Conservation (phyloP, 2,329 filamentous ascomycete species). For the Ramularia endophylla region DNA sequence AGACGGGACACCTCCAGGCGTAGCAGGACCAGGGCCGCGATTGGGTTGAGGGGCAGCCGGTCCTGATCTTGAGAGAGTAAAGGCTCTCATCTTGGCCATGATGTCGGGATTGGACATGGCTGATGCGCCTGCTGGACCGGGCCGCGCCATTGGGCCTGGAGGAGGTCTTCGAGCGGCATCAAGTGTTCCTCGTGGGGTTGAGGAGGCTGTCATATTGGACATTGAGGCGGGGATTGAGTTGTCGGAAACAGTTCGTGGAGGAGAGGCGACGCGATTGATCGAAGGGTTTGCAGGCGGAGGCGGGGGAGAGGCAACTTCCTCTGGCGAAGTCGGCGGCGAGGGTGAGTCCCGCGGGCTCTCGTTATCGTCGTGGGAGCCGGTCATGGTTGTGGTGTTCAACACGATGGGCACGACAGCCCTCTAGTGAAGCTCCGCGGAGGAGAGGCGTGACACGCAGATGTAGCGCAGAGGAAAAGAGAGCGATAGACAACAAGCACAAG, state of each 20-base stretch:
- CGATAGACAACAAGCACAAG: too few species aligned
- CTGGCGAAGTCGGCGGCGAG: slow-evolving; percentile 25
- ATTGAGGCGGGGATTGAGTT: slow-evolving; percentile 35
- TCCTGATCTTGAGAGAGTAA: slow-evolving; percentile 60
- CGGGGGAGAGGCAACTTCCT: slow-evolving; percentile 15
- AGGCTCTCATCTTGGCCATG: slow-evolving; percentile 63
- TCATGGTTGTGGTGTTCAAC: slow-evolving; percentile 8
- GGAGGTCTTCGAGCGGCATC: slow-evolving; percentile 58
- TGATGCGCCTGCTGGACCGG: slow-evolving; percentile 38
- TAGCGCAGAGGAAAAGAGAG: too few species aligned
- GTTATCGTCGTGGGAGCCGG: slow-evolving; percentile 10
- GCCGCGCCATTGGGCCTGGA: slow-evolving; percentile 34
- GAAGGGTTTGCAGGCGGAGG: slow-evolving; percentile 12
- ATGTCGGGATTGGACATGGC: slow-evolving; percentile 50
- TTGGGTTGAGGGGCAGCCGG: slow-evolving; percentile 31
- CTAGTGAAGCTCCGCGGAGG: too few species aligned
- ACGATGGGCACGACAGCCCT: too few species aligned
- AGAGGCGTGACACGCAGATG: too few species aligned
- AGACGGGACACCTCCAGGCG: slow-evolving; percentile 12
- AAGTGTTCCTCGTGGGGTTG: slow-evolving; percentile 73
- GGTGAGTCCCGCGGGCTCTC: slow-evolving; percentile 15
- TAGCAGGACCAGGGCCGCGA: slow-evolving; percentile 10
- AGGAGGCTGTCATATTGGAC: slow-evolving; percentile 66
- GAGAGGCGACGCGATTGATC: slow-evolving; percentile 8
- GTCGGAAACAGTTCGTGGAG: slow-evolving; percentile 18